phyloP scores from a whole-genome alignment of 2,329 filamentous ascomycete genomes.

The Bretziella fagacearum region DNA sequence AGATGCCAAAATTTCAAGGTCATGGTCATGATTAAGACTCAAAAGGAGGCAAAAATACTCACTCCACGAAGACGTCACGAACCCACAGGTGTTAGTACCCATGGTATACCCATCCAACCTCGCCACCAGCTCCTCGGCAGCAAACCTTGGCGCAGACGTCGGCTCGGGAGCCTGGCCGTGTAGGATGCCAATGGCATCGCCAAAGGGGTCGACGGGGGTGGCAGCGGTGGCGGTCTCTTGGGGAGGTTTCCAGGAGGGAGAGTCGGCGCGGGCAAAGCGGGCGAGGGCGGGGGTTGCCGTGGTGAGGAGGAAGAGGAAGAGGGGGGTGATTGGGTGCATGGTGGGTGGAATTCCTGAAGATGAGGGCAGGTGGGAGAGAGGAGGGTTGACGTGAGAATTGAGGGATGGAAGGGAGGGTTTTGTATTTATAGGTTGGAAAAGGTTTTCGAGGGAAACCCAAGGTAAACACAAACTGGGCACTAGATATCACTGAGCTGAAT shows the following conservation, averaged over 20 bases:
- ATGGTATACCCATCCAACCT: conserved; percentile 20
- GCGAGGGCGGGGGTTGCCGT: conserved; percentile 16
- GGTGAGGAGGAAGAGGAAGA: background rate
- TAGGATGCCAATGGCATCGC: conserved; percentile 9
- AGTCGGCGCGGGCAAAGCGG: conserved; percentile 16
- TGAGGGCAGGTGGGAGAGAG: background rate
- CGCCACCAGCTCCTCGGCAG: conserved; percentile 19
- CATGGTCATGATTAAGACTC: no score
- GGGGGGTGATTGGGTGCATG: background rate
- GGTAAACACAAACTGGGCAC: background rate
- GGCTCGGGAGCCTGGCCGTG: conserved; percentile 20
- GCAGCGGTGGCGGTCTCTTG: conserved; percentile 18
- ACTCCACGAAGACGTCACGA: conserved; percentile 19
- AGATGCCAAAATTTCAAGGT: no score
- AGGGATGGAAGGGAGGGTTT: background rate
- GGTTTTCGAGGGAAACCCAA: background rate
- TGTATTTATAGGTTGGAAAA: background rate
- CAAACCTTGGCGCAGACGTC: conserved; percentile 20
- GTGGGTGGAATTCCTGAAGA: background rate
- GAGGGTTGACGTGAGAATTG: background rate
- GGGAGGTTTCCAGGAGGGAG: conserved; percentile 20
- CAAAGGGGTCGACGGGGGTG: background rate
- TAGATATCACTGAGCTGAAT: no score
- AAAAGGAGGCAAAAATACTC: conserved; percentile 15
- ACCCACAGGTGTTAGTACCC: conserved; percentile 21